Percentiles rank a stretch among this genome's conserved stretches.
Evolutionary conservation across 257 asterid genomes (phyloP).

Genomic region (Nicotiana tabacum): DNA sequence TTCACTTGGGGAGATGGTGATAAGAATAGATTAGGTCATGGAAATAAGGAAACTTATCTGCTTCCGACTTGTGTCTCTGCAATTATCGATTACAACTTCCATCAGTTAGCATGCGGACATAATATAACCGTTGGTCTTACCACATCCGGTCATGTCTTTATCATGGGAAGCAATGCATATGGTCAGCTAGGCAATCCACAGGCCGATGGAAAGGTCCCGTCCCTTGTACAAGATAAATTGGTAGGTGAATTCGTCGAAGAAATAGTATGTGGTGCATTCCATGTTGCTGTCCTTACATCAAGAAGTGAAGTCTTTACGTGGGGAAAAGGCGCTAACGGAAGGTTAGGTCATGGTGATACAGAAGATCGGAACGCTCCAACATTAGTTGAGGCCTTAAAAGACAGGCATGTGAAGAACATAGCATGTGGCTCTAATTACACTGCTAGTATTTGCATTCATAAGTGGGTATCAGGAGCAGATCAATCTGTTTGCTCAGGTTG

Average conservation of each 20-base stretch:
- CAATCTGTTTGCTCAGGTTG: slow-evolving; percentile 85
- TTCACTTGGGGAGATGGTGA: slow-evolving; percentile 99
- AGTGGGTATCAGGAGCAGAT: slow-evolving; percentile 91
- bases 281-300: slow-evolving; percentile 76
- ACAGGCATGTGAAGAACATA: slow-evolving; percentile 70
- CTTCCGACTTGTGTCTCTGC: slow-evolving; percentile 72
- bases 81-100: slow-evolving; percentile 76
- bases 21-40: slow-evolving; percentile 75
- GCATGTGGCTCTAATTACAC: slow-evolving; percentile 85
- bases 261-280: slow-evolving; percentile 68
- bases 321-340: slow-evolving; percentile 90
- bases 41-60: slow-evolving; percentile 62
- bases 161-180: slow-evolving; percentile 60
- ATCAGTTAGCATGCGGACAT: slow-evolving; percentile 79
- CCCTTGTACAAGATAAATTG: slow-evolving; percentile 66
- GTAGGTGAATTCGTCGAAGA: slow-evolving; percentile 96
- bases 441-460: slow-evolving; percentile 77
- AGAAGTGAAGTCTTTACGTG: slow-evolving; percentile 80
- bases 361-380: slow-evolving; percentile 73
- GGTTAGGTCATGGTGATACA: slow-evolving; percentile 79
- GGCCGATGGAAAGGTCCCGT: slow-evolving; percentile 66
- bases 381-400: slow-evolving; percentile 68
- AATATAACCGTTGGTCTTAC: slow-evolving; percentile 64
- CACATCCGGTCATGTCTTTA: slow-evolving; percentile 79
- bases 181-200: slow-evolving; percentile 83